A percentile compares a stretch with the other conserved stretches of the same genome.
phyloP scores from a whole-genome alignment of 169 alveolate genomes.

The Sarcocystis neurona region DNA sequence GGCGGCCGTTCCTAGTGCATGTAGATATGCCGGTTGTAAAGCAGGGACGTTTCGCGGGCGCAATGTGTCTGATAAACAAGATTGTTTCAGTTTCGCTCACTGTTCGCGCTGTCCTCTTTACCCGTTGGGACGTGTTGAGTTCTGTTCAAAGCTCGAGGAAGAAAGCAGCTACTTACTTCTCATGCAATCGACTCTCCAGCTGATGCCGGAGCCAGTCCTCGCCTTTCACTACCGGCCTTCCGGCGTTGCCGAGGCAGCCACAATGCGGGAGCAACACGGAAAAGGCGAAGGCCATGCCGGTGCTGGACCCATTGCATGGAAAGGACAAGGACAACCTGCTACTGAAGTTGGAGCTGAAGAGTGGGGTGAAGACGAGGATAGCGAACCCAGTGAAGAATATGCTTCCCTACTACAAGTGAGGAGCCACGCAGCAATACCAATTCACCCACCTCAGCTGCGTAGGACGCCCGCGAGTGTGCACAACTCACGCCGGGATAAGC shows the following conservation, averaged over 20 bases:
- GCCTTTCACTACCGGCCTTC: neutral
- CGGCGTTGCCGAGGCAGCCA: neutral
- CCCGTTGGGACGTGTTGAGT: neutral
- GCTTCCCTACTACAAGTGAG: no score
- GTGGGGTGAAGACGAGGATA: neutral
- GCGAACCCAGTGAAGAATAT: no score
- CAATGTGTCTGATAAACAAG: neutral
- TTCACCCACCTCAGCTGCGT: no score
- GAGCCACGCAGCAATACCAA: no score
- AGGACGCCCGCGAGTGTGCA: no score
- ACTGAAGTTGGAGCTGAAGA: neutral
- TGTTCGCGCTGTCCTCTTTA: conserved; percentile 7
- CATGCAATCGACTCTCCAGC: neutral
- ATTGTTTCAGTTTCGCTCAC: neutral
- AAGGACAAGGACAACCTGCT: neutral
- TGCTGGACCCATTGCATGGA: neutral
- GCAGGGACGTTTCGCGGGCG: neutral
- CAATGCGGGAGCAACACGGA: neutral
- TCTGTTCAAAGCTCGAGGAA: conserved; percentile 17
- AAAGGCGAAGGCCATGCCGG: neutral
- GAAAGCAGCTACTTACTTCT: neutral
- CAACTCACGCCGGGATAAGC: no score
- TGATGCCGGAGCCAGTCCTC: neutral
- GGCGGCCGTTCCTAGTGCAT: conserved; percentile 9
- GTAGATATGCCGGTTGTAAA: neutral